A percentile compares a stretch with the other conserved stretches of the same genome.
phyloP scores from a whole-genome alignment of 805 yeast species.

The Suhomyces emberorum region DNA sequence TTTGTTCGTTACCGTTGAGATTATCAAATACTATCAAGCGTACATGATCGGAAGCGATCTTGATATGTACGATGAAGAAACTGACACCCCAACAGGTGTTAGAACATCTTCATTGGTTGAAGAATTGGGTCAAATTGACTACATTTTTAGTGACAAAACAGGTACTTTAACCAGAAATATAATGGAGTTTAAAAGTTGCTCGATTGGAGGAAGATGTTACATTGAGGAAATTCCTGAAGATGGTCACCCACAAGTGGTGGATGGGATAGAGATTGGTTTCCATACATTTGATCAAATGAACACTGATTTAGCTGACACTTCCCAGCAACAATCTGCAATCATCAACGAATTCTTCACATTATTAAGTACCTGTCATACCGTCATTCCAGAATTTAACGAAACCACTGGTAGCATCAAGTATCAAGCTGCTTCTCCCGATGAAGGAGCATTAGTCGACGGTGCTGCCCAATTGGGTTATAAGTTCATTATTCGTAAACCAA shows the following conservation, averaged over 20 bases:
- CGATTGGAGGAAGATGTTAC: conserved; percentile 90
- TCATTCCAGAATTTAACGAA: conserved; percentile 80
- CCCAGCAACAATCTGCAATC: conserved; percentile 42
- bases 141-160: conserved; percentile 94
- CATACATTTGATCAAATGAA: conserved; percentile 66
- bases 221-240: conserved; percentile 91
- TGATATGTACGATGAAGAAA: conserved; percentile 82
- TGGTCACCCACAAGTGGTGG: conserved; percentile 61
- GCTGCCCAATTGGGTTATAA: conserved; percentile 86
- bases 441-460: conserved; percentile 97
- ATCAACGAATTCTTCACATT: conserved; percentile 78
- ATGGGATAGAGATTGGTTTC: conserved; percentile 80
- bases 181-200: conserved; percentile 93
- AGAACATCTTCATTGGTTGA: conserved; percentile 95
- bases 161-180: conserved; percentile 95
- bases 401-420: conserved; percentile 67
- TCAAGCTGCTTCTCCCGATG: conserved; percentile 99
- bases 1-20: conserved; percentile 91
- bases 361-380: conserved; percentile 93
- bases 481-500: conserved; percentile 83
- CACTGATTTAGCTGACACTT: conserved; percentile 41
- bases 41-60: conserved; percentile 89
- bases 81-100: conserved; percentile 93
- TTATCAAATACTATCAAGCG: conserved; percentile 94
- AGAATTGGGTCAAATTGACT: conserved; percentile 95